Percentiles rank a stretch among this genome's conserved stretches.
These are phyloP conservation scores for Vanrija sp. DNA, from an alignment of 1,284 basidiomycete species.

Conservation along the genomic window DNA sequence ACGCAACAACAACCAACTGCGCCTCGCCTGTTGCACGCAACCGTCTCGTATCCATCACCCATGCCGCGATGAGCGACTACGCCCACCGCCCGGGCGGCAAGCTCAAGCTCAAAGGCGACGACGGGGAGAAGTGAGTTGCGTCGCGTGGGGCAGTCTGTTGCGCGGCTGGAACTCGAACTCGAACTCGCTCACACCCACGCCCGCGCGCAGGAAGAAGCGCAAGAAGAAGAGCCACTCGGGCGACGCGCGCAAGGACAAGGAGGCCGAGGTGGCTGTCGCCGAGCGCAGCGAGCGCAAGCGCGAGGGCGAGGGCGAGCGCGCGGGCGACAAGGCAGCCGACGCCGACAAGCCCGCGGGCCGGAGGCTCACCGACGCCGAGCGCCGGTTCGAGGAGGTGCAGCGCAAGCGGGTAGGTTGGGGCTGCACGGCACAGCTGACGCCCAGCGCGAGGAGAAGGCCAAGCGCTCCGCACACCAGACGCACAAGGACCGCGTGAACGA, in stretches of 20 bases:
- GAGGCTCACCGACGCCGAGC: slow-evolving; percentile 81
- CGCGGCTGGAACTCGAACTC: too few species aligned
- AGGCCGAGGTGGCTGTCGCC: slow-evolving; percentile 42
- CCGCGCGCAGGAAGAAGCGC: slow-evolving; percentile 63
- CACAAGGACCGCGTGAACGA: slow-evolving; percentile 95
- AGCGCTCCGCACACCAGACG: slow-evolving; percentile 74
- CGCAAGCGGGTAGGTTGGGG: slow-evolving; percentile 61
- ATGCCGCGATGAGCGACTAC: slow-evolving; percentile 62
- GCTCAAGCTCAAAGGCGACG: slow-evolving; percentile 79
- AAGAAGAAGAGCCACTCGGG: slow-evolving; percentile 68
- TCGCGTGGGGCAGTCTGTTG: too few species aligned
- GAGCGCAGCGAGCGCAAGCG: slow-evolving; percentile 17
- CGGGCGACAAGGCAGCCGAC: not conserved
- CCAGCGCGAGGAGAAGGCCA: slow-evolving; percentile 76
- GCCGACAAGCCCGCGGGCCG: not conserved
- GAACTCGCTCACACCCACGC: too few species aligned
- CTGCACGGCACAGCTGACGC: not conserved
- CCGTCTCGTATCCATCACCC: not conserved
- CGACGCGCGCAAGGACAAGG: slow-evolving; percentile 25
- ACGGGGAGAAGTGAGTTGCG: slow-evolving; percentile 66
- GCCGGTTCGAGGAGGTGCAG: slow-evolving; percentile 80
- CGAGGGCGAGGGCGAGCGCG: slow-evolving; percentile 39
- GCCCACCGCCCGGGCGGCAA: slow-evolving; percentile 79
- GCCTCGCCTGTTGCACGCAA: not conserved
- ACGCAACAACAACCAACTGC: not conserved